Evolutionary conservation across 306 rosid genomes (phyloP).

Genomic region (Acacia crassicarpa): DNA sequence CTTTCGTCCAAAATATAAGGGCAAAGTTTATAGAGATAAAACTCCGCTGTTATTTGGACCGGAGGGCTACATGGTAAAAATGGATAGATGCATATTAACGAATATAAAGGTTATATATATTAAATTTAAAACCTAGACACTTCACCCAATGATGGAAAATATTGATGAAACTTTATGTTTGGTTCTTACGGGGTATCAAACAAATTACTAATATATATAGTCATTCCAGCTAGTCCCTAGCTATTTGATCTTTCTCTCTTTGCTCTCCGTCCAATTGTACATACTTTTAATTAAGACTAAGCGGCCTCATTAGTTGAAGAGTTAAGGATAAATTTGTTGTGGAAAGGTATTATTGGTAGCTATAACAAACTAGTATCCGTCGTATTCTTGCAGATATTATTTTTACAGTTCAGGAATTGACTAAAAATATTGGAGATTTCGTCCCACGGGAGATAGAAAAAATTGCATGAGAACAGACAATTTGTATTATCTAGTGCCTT

Average conservation of each 20-base stretch:
- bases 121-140: not conserved
- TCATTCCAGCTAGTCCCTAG: not conserved
- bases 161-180: not conserved
- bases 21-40: not conserved
- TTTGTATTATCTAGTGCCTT: not conserved
- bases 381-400: not conserved
- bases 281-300: not conserved
- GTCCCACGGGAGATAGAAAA: not conserved
- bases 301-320: not conserved
- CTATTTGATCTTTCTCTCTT: too few relatives aligned
- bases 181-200: not conserved
- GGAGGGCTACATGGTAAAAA: not conserved
- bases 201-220: not conserved
- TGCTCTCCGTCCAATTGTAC: not conserved
- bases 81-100: not conserved
- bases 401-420: not conserved
- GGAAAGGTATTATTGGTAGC: not conserved
- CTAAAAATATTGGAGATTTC: not conserved
- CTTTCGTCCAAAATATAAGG: not conserved
- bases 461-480: not conserved
- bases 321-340: not conserved
- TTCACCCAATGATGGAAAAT: not conserved
- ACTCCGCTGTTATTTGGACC: not conserved
- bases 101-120: too few relatives aligned
- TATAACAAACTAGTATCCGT: too few relatives aligned